phyloP scores from a whole-genome alignment of 192 early-diverging fungal genomes.

The Coemansia sp. region DNA sequence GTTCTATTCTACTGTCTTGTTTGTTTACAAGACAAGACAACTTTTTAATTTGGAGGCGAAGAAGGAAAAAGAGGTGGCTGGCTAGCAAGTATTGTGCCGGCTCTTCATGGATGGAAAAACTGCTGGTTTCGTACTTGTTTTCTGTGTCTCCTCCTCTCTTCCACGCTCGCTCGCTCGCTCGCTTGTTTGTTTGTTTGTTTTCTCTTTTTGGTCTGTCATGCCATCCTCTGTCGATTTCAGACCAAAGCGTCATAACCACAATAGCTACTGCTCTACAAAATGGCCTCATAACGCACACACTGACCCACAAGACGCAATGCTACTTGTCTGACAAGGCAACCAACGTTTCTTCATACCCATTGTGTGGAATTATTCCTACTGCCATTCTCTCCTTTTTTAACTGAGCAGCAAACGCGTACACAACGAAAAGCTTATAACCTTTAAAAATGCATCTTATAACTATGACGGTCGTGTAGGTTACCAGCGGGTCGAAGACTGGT shows the following conservation, averaged over 20 bases:
- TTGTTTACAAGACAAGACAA: neutral
- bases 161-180: too few relatives aligned
- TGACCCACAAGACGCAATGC: neutral
- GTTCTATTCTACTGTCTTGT: neutral
- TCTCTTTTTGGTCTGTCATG: neutral
- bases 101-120: too few relatives aligned
- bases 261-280: conserved; percentile 1
- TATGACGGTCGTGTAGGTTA: conserved; percentile 20
- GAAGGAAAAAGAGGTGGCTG: neutral
- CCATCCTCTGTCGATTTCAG: too few relatives aligned
- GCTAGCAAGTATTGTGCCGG: neutral
- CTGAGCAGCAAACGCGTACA: neutral
- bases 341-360: neutral
- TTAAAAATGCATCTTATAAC: neutral
- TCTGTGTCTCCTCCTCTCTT: too few relatives aligned
- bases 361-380: neutral
- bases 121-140: too few relatives aligned
- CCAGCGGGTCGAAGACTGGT: conserved; percentile 56
- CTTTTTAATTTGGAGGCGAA: neutral
- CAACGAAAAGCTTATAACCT: neutral
- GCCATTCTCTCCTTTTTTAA: neutral
- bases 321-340: neutral
- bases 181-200: neutral
- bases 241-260: neutral
- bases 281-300: neutral